Base-by-base conservation (phyloP, 805 yeast genomes). In the Candida taoyuanica region DNA sequence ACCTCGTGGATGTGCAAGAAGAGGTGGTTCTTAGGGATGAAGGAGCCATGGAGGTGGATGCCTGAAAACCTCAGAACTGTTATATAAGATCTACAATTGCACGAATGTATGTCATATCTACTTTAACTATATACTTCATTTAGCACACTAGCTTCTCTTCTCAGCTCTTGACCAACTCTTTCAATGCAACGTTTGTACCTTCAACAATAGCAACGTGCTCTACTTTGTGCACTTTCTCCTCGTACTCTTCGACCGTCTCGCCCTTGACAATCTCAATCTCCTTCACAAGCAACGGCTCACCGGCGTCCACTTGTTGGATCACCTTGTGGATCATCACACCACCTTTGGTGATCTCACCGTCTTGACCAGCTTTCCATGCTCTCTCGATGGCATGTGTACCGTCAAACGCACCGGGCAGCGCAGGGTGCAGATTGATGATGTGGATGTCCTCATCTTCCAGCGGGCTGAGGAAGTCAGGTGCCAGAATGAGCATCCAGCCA, bases 301-400 rank as follows among this genome's bases (percentile, higher is more conserved):
- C 98, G 50, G 81, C 78, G 61, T 93, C 98, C 6, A 93, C 98
- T 53, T 85, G 95, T 33, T 88, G 85, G 50, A 93, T 89, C n/a
- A 93, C 98, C 55, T 83, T 77, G 66, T 93, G 98, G 31, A 93
- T 85, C 98, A 93, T 93, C 37, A 93, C 85, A 2, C 98, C 98
- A 13, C 94, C 96, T 47, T 73, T 75, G 7, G 71, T 50, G 36
- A 80, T 76, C 48, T 76, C 73, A 7, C 96, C 96, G 19, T 76
- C 77, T 56, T 89, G 96, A 27, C 96, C 96, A 11, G 94, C 95
- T 53, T 87, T 70, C 91, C 94, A 93, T 1, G 97, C 95, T 55
- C 98, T 71, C 53, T 93, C 96, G 43, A 93, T 93, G 9, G 98
- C 98, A 64, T 86, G 88, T 9, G 95, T 91, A 5, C 98, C 98